These are phyloP conservation scores for Mycena galopus DNA, from an alignment of 768 basidiomycete species.

Conservation along the genomic window DNA sequence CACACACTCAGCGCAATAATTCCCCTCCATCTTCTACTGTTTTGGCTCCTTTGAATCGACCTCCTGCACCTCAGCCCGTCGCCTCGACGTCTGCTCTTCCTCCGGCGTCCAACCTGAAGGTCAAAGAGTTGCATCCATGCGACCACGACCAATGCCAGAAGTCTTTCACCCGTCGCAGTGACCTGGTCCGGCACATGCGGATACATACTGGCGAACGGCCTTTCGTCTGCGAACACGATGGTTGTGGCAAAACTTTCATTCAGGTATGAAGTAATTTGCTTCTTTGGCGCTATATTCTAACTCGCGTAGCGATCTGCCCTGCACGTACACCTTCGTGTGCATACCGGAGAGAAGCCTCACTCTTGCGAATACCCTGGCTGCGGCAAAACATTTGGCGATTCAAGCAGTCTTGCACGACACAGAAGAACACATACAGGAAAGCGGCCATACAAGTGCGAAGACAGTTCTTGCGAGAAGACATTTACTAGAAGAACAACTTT, in stretches of 20 bases:
- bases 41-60: slow-evolving; percentile 54
- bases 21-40: slow-evolving; percentile 42
- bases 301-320: slow-evolving; percentile 82
- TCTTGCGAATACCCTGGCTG: slow-evolving; percentile 91
- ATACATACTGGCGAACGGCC: slow-evolving; percentile 94
- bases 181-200: slow-evolving; percentile 86
- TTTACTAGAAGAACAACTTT: slow-evolving; percentile 89
- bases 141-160: slow-evolving; percentile 83
- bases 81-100: slow-evolving; percentile 66
- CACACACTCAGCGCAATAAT: slow-evolving; percentile 53
- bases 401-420: slow-evolving; percentile 92
- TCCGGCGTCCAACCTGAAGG: slow-evolving; percentile 38
- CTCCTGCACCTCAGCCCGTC: slow-evolving; percentile 52
- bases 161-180: slow-evolving; percentile 86
- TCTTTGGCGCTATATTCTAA: slow-evolving; percentile 17
- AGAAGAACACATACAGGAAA: slow-evolving; percentile 91
- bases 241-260: slow-evolving; percentile 92
- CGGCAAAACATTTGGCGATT: slow-evolving; percentile 90
- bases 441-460: slow-evolving; percentile 89
- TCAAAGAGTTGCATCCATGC: slow-evolving; percentile 69
- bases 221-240: slow-evolving; percentile 76
- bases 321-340: slow-evolving; percentile 89
- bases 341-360: slow-evolving; percentile 95
- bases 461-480: slow-evolving; percentile 86
- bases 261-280: slow-evolving; percentile 65